phyloP scores from a whole-genome alignment of 228 moss, liverwort and hornwort species.

The Sphagnum magellanicum region DNA sequence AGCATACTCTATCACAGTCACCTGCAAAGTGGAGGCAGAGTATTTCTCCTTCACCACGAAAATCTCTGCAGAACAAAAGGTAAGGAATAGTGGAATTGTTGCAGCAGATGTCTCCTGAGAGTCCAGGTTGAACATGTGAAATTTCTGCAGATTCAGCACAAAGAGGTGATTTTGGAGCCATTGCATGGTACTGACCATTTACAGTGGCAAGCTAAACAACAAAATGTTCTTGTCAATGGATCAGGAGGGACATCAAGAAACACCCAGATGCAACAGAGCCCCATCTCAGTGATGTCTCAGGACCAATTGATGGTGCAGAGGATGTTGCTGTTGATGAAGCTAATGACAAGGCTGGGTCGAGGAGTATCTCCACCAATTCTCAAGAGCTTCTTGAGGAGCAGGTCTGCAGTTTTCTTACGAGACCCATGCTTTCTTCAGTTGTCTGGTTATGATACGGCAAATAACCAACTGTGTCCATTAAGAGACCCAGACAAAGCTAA shows the following conservation, averaged over 20 bases:
- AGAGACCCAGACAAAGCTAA: neutral
- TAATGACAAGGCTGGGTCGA: conserved; percentile 28
- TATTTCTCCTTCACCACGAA: conserved; percentile 48
- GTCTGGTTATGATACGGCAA: neutral
- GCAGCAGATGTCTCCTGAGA: neutral
- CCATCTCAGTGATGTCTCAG: conserved; percentile 61
- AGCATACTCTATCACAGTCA: conserved; percentile 30
- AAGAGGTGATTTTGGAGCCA: neutral
- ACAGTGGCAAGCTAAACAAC: neutral
- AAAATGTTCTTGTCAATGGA: conserved; percentile 20
- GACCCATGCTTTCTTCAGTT: neutral
- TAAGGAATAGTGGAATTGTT: conserved; percentile 8
- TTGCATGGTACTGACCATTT: neutral
- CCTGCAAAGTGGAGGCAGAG: conserved; percentile 49
- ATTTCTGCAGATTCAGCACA: neutral
- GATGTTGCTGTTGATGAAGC: conserved; percentile 35
- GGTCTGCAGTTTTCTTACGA: conserved; percentile 9
- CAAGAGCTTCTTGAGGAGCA: conserved; percentile 52
- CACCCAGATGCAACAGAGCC: conserved; percentile 48
- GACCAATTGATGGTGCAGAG: conserved; percentile 44
- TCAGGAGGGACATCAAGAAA: conserved; percentile 56
- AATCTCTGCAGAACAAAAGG: conserved; percentile 49
- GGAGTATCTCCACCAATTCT: conserved; percentile 19
- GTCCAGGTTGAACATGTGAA: neutral
- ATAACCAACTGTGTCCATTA: neutral